Conservation (phyloP, 371 early-diverging fungal species). For the Homolaphlyctis polyrhiza region DNA sequence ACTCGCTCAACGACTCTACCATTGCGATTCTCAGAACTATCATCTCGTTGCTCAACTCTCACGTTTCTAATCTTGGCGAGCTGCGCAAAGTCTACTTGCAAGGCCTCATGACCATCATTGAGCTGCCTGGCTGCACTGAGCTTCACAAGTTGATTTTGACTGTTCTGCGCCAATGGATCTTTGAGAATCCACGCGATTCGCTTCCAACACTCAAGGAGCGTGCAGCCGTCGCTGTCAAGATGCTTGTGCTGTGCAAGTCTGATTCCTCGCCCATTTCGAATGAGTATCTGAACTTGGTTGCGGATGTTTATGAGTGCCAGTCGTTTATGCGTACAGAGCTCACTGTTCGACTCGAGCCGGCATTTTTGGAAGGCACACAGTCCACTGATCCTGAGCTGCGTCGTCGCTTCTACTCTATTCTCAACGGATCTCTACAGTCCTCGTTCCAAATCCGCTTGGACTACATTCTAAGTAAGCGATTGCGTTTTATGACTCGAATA, state of each 20-base stretch:
- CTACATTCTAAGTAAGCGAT: conserved; percentile 60
- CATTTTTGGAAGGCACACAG: conserved; percentile 86
- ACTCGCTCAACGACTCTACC: background rate
- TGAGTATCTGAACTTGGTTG: conserved; percentile 80
- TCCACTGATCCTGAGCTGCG: conserved; percentile 72
- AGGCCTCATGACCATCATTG: conserved; percentile 75
- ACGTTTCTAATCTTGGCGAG: conserved; percentile 79
- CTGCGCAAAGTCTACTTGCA: conserved; percentile 81
- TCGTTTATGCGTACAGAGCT: conserved; percentile 82
- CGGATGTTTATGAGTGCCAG: conserved; percentile 77
- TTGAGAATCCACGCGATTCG: conserved; percentile 60
- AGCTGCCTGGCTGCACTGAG: conserved; percentile 67
- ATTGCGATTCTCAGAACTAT: conserved; percentile 36
- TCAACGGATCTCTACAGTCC: conserved; percentile 70
- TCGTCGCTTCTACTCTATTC: conserved; percentile 70
- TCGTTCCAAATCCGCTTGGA: conserved; percentile 68
- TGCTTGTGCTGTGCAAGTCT: conserved; percentile 63
- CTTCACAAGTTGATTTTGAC: conserved; percentile 71
- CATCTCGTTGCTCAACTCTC: conserved; percentile 67
- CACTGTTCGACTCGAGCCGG: conserved; percentile 88
- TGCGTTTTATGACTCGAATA: too few relatives aligned
- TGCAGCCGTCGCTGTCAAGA: conserved; percentile 79
- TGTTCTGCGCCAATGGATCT: conserved; percentile 86
- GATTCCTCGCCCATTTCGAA: conserved; percentile 35
- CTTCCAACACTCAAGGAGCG: conserved; percentile 97